These are phyloP conservation scores for Umbelopsis ramanniana DNA, from an alignment of 192 early-diverging fungal genomes.

Conservation along the genomic window DNA sequence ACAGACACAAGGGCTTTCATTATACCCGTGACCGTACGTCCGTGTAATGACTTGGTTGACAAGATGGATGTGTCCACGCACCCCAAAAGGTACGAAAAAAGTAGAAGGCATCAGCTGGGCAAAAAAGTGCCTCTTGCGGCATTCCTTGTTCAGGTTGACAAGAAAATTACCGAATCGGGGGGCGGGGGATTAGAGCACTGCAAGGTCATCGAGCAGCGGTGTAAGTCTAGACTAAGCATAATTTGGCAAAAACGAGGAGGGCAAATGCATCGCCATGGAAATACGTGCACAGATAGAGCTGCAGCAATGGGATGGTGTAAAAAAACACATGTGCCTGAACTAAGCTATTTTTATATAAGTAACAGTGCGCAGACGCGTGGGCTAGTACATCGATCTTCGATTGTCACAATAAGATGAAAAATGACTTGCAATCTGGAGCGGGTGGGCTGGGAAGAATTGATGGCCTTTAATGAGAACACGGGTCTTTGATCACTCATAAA, in stretches of 20 bases:
- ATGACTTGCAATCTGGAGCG: neutral
- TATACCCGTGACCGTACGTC: conserved; percentile 12
- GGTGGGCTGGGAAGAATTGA: too few relatives aligned
- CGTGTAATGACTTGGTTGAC: conserved; percentile 3
- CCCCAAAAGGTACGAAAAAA: neutral
- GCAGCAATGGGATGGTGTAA: neutral
- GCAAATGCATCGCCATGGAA: neutral
- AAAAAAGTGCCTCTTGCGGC: conserved; percentile 12
- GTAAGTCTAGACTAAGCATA: too few relatives aligned
- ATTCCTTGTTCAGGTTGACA: neutral
- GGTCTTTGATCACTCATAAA: conserved; percentile 1
- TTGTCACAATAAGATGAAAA: neutral
- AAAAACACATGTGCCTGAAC: neutral
- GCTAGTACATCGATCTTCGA: neutral
- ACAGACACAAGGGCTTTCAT: neutral
- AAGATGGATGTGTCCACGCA: neutral
- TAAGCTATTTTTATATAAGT: conserved; percentile 9
- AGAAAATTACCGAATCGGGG: conserved; percentile 4
- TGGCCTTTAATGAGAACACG: neutral
- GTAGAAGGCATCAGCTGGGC: conserved; percentile 7
- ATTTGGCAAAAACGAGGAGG: neutral
- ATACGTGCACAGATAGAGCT: too few relatives aligned
- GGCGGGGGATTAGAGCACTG: too few relatives aligned
- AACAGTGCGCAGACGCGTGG: conserved; percentile 2
- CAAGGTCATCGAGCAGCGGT: too few relatives aligned